Percentiles rank a stretch among this genome's conserved stretches.
Conservation (phyloP, 2,329 filamentous ascomycete genomes). For the Clonostachys rhizophaga region DNA sequence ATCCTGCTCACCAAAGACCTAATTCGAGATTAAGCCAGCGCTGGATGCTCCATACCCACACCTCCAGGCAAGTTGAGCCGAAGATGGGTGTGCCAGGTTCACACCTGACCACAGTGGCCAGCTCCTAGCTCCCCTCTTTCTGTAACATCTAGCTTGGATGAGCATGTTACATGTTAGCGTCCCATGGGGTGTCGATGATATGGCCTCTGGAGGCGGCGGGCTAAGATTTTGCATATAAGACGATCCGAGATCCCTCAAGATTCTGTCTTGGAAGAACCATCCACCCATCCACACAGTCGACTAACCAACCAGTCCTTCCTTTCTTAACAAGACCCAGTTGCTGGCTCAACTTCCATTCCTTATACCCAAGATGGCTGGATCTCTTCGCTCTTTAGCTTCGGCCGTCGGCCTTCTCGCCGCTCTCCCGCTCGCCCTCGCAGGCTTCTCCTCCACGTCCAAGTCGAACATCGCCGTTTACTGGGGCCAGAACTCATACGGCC, state of each 20-base stretch:
- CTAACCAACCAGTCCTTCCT: neutral
- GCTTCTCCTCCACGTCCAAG: constrained; percentile 36
- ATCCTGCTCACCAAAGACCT: too few relatives aligned
- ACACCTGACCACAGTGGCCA: too few relatives aligned
- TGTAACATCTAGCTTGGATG: too few relatives aligned
- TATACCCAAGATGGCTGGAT: neutral
- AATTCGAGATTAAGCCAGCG: too few relatives aligned
- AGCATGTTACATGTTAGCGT: neutral
- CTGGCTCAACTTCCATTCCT: neutral
- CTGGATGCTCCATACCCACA: too few relatives aligned
- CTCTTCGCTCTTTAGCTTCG: constrained; percentile 1
- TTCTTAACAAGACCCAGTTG: neutral
- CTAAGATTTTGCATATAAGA: too few relatives aligned
- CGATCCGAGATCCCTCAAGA: neutral
- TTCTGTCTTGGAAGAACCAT: neutral
- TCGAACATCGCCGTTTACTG: constrained; percentile 63
- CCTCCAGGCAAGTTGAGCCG: too few relatives aligned
- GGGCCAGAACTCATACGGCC: constrained; percentile 62
- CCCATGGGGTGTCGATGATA: too few relatives aligned
- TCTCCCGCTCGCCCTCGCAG: constrained; percentile 25
- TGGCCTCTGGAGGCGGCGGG: too few relatives aligned
- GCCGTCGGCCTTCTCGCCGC: constrained; percentile 12
- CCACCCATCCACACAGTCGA: neutral
- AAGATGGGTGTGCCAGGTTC: too few relatives aligned
- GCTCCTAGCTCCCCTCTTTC: too few relatives aligned